Conservation (phyloP, 805 yeast species). For the Zygosaccharomyces bailii region DNA sequence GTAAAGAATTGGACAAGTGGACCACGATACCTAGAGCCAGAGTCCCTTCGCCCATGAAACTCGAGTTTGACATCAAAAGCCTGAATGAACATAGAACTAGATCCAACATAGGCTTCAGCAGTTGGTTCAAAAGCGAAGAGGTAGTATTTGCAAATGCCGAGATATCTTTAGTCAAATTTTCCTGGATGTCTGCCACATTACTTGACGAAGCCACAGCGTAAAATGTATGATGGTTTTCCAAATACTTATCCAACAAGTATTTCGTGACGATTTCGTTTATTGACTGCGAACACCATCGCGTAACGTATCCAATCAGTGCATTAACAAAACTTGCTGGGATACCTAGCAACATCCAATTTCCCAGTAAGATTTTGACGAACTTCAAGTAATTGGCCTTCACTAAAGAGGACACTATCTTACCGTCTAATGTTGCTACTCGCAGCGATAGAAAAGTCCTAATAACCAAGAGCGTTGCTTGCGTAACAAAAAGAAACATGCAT, state of each 20-base stretch:
- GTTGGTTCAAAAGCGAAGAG: conserved; percentile 73
- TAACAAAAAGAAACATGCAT: conserved; percentile 35
- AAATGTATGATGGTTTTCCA: conserved; percentile 49
- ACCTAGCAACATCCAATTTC: conserved; percentile 79
- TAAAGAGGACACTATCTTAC: conserved; percentile 75
- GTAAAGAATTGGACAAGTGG: conserved; percentile 69
- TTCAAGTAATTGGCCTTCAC: conserved; percentile 64
- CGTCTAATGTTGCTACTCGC: conserved; percentile 83
- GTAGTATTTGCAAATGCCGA: conserved; percentile 68
- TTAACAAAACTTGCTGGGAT: conserved; percentile 82
- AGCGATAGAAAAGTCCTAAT: conserved; percentile 70
- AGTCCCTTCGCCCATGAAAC: conserved; percentile 64
- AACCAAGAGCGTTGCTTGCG: conserved; percentile 60
- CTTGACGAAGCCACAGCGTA: conserved; percentile 27
- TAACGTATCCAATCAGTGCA: conserved; percentile 61
- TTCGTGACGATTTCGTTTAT: conserved; percentile 65
- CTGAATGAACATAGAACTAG: conserved; percentile 76
- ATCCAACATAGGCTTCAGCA: conserved; percentile 80
- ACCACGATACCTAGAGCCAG: conserved; percentile 74
- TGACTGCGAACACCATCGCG: conserved; percentile 51
- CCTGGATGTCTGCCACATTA: conserved; percentile 26
- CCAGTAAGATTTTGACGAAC: conserved; percentile 57
- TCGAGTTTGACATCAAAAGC: conserved; percentile 48
- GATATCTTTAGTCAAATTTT: conserved; percentile 65
- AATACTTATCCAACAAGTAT: conserved; percentile 62